Conservation (phyloP, 2,329 filamentous ascomycete genomes). For the Xylariaceae sp. region DNA sequence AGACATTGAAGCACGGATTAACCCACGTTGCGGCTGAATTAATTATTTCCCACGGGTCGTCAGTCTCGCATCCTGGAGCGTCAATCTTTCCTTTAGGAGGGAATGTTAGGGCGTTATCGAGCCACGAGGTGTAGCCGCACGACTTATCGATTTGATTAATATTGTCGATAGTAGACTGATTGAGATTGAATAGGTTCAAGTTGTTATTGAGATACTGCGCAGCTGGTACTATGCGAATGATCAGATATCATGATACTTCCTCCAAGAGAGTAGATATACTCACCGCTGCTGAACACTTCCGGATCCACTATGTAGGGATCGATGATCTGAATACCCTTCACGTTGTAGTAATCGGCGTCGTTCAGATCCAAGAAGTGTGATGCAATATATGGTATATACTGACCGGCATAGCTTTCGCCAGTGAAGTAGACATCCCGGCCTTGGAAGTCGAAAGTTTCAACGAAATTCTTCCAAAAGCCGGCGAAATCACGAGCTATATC, state of each 20-base stretch:
- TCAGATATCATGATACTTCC: background rate
- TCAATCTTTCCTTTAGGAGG: background rate
- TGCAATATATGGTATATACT: constrained; percentile 56
- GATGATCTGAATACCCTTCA: constrained; percentile 57
- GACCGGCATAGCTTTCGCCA: constrained; percentile 51
- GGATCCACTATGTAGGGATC: constrained; percentile 59
- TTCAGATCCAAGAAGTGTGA: constrained; percentile 47
- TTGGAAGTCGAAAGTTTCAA: constrained; percentile 49
- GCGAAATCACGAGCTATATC: constrained; percentile 68
- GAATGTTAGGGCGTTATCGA: constrained; percentile 2
- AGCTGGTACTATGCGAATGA: background rate
- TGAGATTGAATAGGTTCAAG: constrained; percentile 1
- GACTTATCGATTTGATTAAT: background rate
- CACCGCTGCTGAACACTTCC: constrained; percentile 45
- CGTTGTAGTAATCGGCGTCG: constrained; percentile 46
- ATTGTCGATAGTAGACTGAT: background rate
- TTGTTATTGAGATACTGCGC: background rate
- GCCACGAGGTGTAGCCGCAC: background rate
- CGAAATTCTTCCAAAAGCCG: constrained; percentile 65
- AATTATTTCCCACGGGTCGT: constrained; percentile 26
- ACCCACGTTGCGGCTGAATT: constrained; percentile 43
- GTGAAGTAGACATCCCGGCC: constrained; percentile 51
- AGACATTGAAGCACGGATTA: constrained; percentile 70
- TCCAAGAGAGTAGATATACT: background rate
- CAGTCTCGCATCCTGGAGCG: background rate